Evolutionary conservation across 106 monocot species (phyloP), one percentile per base, ranked within the genome.

Genomic region (Chionographis japonica): DNA sequence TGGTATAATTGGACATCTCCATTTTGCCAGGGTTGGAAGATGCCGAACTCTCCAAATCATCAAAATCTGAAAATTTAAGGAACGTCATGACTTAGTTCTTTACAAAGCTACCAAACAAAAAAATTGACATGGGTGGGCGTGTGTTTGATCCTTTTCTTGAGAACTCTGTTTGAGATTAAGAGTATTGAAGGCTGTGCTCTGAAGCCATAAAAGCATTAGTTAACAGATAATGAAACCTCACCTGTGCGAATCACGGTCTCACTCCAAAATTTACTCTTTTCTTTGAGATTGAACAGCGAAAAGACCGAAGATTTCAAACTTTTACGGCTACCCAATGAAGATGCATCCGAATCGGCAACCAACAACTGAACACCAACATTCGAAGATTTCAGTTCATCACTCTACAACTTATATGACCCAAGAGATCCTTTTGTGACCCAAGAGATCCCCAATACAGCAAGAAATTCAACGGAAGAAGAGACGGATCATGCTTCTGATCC

Each of bases 221-320:
- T 13, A 5, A 41, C 4, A 35, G 51, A 52, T 3, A 2, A 13
- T 50, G 4, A 39, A 50, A 59, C 13, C 58, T 68, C 65, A 80
- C 92, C 92, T n/a, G 75, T 74, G 54, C 87, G 97, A 56, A 97
- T 97, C 58, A 97, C 82, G n/a, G 86, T 84, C 46, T 97, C 97
- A 14, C 76, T 89, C 97, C 97, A 97, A 57, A 97, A 97, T 80
- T 83, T 92, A 62, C 89, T 97, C 79, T 81, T 89, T 16, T 73
- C 50, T 61, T 89, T 97, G 55, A 97, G 84, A 72, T 92, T 97
- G 74, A 97, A 97, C 62, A 97, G 77, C 14, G 97, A 97, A 58
- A 97, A 97, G 35, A 97, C 80, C n/a, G 86, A 80, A 4, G 82
- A 80, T 55, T 77, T 83, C 54, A 70, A 64, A 46, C 62, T 67